Conservation (phyloP, 768 basidiomycete species). For the Omphalotus guepiniiformis region DNA sequence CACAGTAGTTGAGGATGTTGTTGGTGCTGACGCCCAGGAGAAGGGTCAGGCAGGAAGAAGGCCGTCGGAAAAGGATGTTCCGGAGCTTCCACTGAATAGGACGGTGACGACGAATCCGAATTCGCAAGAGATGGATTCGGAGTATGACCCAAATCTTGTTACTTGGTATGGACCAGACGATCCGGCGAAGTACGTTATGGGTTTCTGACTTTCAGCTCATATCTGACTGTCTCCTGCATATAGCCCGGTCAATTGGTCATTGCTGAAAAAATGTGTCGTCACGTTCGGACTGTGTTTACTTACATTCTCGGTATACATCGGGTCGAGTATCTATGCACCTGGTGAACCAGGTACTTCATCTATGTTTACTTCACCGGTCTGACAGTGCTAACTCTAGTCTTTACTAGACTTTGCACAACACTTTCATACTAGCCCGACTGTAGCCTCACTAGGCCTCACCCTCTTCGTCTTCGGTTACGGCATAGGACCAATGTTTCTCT, state of each 20-base stretch:
- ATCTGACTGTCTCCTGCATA: constrained; percentile 7
- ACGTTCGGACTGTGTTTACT: constrained; percentile 29
- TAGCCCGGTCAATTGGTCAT: constrained; percentile 30
- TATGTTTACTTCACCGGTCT: no score
- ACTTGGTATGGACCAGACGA: constrained; percentile 25
- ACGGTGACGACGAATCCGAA: constrained; percentile 4
- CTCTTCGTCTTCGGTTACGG: constrained; percentile 26
- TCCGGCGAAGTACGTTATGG: constrained; percentile 18
- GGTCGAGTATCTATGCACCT: constrained; percentile 29
- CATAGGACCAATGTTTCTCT: constrained; percentile 25
- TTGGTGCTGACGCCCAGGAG: no score
- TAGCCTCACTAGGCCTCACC: constrained; percentile 24
- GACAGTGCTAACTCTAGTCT: no score
- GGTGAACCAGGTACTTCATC: constrained; percentile 21
- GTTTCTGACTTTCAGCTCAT: not conserved
- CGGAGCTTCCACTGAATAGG: not conserved
- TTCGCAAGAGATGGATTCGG: constrained; percentile 7
- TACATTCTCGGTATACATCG: constrained; percentile 31
- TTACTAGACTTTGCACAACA: constrained; percentile 21
- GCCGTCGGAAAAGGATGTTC: not conserved
- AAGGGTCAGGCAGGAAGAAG: constrained; percentile 4
- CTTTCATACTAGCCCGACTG: constrained; percentile 24
- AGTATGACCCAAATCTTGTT: constrained; percentile 18
- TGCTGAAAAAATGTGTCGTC: constrained; percentile 23
- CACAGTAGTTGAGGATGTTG: constrained; percentile 1